Evolutionary conservation across 345 rosid species (phyloP), one percentile per base, ranked within the genome.

Genomic region (Populus tremula): DNA sequence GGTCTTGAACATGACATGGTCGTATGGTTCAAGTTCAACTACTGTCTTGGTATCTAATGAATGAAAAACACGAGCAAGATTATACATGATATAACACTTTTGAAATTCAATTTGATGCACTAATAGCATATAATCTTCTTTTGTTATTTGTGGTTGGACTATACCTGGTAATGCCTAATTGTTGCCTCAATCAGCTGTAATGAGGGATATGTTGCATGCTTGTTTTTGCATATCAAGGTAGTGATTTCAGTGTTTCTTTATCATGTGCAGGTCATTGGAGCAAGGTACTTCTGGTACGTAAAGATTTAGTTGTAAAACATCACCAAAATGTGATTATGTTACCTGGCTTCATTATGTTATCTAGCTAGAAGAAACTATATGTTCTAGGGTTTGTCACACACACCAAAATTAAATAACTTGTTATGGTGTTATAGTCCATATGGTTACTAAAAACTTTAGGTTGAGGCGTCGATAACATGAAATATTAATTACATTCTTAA

Each of bases 191-290:
- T 67, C 16, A 12, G 25, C 41, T 41, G 36, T 25, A 13, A 13
- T 8, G 16, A 11, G 10, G 17, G 8, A 23, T 61, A 5, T 23
- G 17, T 43, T 25, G 20, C 36, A n/a, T 41, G 8, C 62, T 39
- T 59, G 29, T 59, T 69, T 78, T 81, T 73, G 67, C 63, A 81
- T 25, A 74, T 65, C 25, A 70, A 67, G 76, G 66, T 65, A 80
- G 41, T 80, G 63, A 85, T 80, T 68, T 76, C 54, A 20, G 70
- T 79, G 81, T 76, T 65, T 76, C 71, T 78, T 87, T 73, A 35
- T 71, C 8, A 70, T 70, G 18, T 89, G 91, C 97, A 96, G 99
- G 87, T 85, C 94, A 61, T 91, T 86, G 1, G 99, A 92, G 77
- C 87, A 87, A 76, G 87, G 92, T 56, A 71, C 94, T 76, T 90